These are phyloP conservation scores for Peniophora sp. DNA, from an alignment of 1,284 basidiomycete genomes.

Conservation along the genomic window DNA sequence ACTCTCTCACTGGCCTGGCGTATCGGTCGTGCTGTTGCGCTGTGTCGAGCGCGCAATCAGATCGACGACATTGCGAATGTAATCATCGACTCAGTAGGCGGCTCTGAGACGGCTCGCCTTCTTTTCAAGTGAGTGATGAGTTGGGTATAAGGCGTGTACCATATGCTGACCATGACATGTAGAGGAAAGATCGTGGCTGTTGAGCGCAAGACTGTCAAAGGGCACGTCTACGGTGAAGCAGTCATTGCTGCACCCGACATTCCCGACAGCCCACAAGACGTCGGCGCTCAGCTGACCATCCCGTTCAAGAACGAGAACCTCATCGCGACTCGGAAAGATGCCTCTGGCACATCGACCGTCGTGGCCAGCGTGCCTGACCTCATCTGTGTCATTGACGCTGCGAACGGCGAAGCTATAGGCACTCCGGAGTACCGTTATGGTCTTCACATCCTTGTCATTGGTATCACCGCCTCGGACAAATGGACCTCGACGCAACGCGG, in stretches of 20 bases:
- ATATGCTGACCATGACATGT: conserved; percentile 5
- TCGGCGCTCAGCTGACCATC: background rate
- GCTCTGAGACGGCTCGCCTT: conserved; percentile 2
- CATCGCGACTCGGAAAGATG: conserved; percentile 2
- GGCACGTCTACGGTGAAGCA: conserved; percentile 4
- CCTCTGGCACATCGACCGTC: conserved; percentile 6
- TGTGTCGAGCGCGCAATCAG: conserved; percentile 1
- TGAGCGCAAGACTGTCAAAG: background rate
- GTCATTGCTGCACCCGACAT: background rate
- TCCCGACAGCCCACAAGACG: background rate
- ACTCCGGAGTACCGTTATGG: conserved; percentile 25
- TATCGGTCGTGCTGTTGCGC: conserved; percentile 7
- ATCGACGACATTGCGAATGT: conserved; percentile 6
- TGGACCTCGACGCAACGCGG: conserved; percentile 26
- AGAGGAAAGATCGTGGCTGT: conserved; percentile 5
- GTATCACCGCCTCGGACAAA: conserved; percentile 23
- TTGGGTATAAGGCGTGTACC: conserved; percentile 4
- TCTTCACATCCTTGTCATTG: conserved; percentile 24
- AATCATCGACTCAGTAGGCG: conserved; percentile 8
- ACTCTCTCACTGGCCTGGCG: conserved; percentile 10
- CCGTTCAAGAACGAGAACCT: conserved; percentile 29
- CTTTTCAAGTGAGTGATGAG: conserved; percentile 7
- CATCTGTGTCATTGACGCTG: conserved; percentile 26
- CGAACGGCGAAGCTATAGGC: conserved; percentile 24
- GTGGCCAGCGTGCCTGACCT: conserved; percentile 29